Evolutionary conservation across 1,284 basidiomycete genomes (phyloP), one percentile per base, ranked within the genome.

Genomic region (Earliella scabrosa): DNA sequence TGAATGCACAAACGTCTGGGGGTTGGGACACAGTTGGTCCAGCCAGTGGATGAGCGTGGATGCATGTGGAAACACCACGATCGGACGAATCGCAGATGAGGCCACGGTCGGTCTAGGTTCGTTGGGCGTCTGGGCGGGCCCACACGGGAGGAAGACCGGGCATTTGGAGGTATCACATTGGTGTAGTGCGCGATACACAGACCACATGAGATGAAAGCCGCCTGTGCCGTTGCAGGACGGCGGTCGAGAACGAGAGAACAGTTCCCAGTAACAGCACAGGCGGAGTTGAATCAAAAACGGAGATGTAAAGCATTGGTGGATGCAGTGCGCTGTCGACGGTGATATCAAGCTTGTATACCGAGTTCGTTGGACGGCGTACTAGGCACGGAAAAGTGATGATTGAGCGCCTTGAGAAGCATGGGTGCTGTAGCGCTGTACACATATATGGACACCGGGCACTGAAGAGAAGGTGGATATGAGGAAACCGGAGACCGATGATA

Each of bases 401-500:
- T 18, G 31, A 26, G 29, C 49, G 49, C 49, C 31, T 18, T 14
- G 26, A 34, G 18, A 27, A 53, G 38, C 16, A 41, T 24, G 31
- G 21, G 29, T 44, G 40, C 16, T 2, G 38, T 20, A 46, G 18
- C 27, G 51, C 29, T 24, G 31, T 16, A 23, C 38, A 43, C 27
- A 51, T 18, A 26, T 24, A 40, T 23, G 50, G 41, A 26, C 38
- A 40, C 46, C 56, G 56, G 55, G 16, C 34, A 39, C 32, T 52
- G 46, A 32, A 45, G 43, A 52, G 46, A 50, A 45, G 41, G n/a
- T 21, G 48, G 40, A 23, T 50, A 46, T 39, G 50, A 50, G 59
- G 50, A 32, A 34, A 40, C 59, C 59, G 59, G 59, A 45, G 53
- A 50, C 59, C 59, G 59, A 56, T 58, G 26, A 13, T 35, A 56